Conservation (phyloP, 352 stramenopile genomes). For the Globisporangium recalcitrans region DNA sequence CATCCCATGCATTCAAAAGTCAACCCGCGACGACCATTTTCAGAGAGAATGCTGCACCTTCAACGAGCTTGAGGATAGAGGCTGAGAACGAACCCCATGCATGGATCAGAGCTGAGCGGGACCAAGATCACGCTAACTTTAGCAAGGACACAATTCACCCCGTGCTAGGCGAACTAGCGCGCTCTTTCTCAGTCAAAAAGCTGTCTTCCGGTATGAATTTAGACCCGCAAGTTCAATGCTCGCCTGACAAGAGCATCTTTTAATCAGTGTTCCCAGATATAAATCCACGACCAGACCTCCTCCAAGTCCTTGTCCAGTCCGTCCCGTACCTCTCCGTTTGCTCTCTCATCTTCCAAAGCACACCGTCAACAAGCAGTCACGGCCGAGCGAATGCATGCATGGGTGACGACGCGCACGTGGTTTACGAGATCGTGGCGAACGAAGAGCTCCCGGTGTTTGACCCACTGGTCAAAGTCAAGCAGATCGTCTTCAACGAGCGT, state of each 20-base stretch:
- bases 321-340: too few relatives aligned
- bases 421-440: constrained; percentile 15
- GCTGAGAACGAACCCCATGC: too few relatives aligned
- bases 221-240: background rate
- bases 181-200: background rate
- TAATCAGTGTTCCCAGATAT: background rate
- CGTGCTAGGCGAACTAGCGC: too few relatives aligned
- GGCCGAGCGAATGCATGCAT: background rate
- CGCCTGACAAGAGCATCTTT: background rate
- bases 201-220: background rate
- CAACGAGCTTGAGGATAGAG: too few relatives aligned
- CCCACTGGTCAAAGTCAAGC: constrained; percentile 11
- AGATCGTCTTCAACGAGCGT: background rate
- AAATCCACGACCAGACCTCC: too few relatives aligned
- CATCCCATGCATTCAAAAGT: background rate
- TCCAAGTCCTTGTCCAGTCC: too few relatives aligned
- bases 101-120: too few relatives aligned
- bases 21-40: background rate
- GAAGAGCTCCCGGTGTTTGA: constrained; percentile 10
- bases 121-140: too few relatives aligned
- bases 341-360: background rate
- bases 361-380: background rate
- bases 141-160: too few relatives aligned
- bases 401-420: background rate
- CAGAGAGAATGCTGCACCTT: background rate